These are phyloP conservation scores for Penicillium herquei DNA, from an alignment of 495 filamentous ascomycete species.

Conservation along the genomic window DNA sequence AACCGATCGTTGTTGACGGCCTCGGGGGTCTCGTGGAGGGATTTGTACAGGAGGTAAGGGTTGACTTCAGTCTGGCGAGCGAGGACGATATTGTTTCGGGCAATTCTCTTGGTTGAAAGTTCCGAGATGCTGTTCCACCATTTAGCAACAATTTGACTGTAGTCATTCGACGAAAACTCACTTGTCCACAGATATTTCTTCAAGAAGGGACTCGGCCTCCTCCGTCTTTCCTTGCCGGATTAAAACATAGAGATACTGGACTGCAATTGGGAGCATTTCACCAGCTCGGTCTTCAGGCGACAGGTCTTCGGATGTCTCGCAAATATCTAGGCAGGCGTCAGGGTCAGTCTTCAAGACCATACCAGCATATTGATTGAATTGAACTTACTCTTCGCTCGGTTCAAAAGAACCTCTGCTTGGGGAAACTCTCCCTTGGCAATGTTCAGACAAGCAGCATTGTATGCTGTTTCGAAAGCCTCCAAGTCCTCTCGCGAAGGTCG, in stretches of 20 bases:
- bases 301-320: slow-evolving; percentile 79
- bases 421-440: slow-evolving; percentile 76
- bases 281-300: slow-evolving; percentile 76
- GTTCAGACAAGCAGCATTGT: slow-evolving; percentile 85
- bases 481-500: slow-evolving; percentile 71
- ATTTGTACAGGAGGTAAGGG: slow-evolving; percentile 72
- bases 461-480: slow-evolving; percentile 89
- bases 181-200: slow-evolving; percentile 44
- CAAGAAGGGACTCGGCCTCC: slow-evolving; percentile 67
- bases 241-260: slow-evolving; percentile 83
- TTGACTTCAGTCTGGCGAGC: slow-evolving; percentile 60
- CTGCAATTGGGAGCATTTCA: slow-evolving; percentile 80
- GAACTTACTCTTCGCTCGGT: slow-evolving; percentile 65
- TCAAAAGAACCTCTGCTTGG: slow-evolving; percentile 75
- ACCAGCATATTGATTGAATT: background rate
- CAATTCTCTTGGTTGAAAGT: slow-evolving; percentile 70
- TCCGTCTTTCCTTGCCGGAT: slow-evolving; percentile 67
- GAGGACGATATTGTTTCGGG: slow-evolving; percentile 73
- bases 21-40: slow-evolving; percentile 57
- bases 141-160: too few species aligned
- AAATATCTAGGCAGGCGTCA: slow-evolving; percentile 59
- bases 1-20: slow-evolving; percentile 64
- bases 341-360: slow-evolving; percentile 6
- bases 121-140: slow-evolving; percentile 64
- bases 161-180: slow-evolving; percentile 30